phyloP scores from a whole-genome alignment of 306 rosid species.

The Casuarina equisetifolia region DNA sequence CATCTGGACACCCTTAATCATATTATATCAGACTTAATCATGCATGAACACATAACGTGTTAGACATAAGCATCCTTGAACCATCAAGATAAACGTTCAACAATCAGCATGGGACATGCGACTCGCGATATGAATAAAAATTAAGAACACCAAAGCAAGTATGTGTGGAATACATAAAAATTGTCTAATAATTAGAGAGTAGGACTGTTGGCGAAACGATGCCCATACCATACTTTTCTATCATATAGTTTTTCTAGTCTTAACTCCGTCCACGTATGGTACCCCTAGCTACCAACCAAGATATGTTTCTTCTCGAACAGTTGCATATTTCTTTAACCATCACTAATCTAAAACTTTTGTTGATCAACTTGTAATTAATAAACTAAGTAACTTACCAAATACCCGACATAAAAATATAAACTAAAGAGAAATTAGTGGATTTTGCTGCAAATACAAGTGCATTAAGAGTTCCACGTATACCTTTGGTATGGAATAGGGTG shows the following conservation, averaged over 20 bases:
- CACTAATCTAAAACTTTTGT: neutral
- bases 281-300: conserved; percentile 22
- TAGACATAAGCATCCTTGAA: neutral
- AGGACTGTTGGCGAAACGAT: conserved; percentile 30
- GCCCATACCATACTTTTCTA: conserved; percentile 33
- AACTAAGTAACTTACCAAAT: too few species aligned
- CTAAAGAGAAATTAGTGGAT: too few species aligned
- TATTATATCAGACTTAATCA: neutral
- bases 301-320: neutral
- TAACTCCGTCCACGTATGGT: neutral
- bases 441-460: neutral
- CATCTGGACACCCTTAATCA: neutral
- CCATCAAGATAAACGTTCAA: neutral
- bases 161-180: neutral
- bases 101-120: neutral
- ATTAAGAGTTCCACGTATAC: too few species aligned
- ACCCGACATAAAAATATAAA: too few species aligned
- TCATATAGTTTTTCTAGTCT: neutral
- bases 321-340: neutral
- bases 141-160: neutral
- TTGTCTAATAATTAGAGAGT: conserved; percentile 16
- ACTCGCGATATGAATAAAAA: conserved; percentile 1
- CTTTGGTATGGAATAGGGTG: too few species aligned
- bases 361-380: too few species aligned
- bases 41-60: neutral